Conservation (phyloP, 2,329 filamentous ascomycete genomes). For the Aureobasidium sp. region DNA sequence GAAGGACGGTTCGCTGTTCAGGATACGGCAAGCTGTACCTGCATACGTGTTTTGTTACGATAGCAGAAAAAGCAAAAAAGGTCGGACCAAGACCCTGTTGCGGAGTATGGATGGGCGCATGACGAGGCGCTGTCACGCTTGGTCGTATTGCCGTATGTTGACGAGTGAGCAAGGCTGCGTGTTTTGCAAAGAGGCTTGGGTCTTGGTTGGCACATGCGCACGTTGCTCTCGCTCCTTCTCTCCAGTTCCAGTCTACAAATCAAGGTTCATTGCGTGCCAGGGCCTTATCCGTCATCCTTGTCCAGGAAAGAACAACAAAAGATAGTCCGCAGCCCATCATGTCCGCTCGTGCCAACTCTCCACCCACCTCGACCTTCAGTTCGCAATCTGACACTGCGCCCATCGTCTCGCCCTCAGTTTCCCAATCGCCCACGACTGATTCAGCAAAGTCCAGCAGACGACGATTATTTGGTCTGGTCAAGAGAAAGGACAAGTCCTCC, state of each 20-base stretch:
- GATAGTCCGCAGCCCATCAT: background rate
- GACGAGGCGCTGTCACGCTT: background rate
- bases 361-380: background rate
- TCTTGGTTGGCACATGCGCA: background rate
- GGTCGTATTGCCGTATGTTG: background rate
- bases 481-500: slow-evolving; percentile 17
- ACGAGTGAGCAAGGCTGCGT: slow-evolving; percentile 4
- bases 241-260: background rate
- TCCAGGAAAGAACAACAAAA: background rate
- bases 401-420: background rate
- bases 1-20: background rate
- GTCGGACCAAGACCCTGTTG: background rate
- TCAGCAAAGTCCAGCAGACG: slow-evolving; percentile 20
- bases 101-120: slow-evolving; percentile 2
- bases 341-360: slow-evolving; percentile 9
- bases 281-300: slow-evolving; percentile 1
- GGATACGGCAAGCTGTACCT: background rate
- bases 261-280: slow-evolving; percentile 10
- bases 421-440: background rate
- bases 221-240: slow-evolving; percentile 2
- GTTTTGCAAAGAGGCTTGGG: background rate
- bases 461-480: slow-evolving; percentile 20
- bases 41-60: background rate
- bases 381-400: slow-evolving; percentile 7
- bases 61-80: background rate